Percentiles rank a stretch among this genome's conserved stretches.
Evolutionary conservation across 164 flowering plant species (phyloP).

Genomic region (Aristolochia contorta): DNA sequence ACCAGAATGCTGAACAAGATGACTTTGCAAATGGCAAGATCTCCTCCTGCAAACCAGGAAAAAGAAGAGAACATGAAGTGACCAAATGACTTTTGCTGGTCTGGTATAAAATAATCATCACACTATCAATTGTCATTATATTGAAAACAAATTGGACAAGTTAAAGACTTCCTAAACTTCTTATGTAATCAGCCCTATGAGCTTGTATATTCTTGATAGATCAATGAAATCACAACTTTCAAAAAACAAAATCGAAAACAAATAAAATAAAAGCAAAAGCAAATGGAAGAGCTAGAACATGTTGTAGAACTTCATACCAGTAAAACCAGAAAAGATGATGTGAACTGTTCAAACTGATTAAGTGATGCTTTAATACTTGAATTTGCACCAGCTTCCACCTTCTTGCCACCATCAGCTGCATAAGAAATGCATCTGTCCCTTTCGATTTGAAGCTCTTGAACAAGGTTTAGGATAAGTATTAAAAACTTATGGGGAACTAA

Average conservation of each 20-base stretch:
- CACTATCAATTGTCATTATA: neutral
- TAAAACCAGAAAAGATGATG: slow-evolving; percentile 24
- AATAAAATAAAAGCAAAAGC: too few relatives aligned
- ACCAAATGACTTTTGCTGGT: too few relatives aligned
- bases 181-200: too few relatives aligned
- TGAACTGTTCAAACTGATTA: slow-evolving; percentile 27
- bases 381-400: slow-evolving; percentile 13
- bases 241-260: neutral
- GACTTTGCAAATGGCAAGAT: slow-evolving; percentile 44
- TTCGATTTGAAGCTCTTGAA: slow-evolving; percentile 53
- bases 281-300: too few relatives aligned
- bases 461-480: slow-evolving; percentile 43
- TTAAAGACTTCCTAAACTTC: too few relatives aligned
- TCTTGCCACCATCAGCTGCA: slow-evolving; percentile 12
- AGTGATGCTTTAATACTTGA: slow-evolving; percentile 12
- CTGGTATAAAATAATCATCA: too few relatives aligned
- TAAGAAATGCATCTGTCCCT: slow-evolving; percentile 22
- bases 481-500: slow-evolving; percentile 55
- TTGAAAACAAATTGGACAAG: too few relatives aligned
- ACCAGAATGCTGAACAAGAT: slow-evolving; percentile 64
- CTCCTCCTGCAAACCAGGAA: slow-evolving; percentile 48
- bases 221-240: too few relatives aligned
- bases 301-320: slow-evolving; percentile 35
- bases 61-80: neutral
- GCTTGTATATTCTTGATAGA: too few relatives aligned